Evolutionary conservation across 495 filamentous ascomycete species (phyloP).

Genomic region (Tetracladium setigerum): DNA sequence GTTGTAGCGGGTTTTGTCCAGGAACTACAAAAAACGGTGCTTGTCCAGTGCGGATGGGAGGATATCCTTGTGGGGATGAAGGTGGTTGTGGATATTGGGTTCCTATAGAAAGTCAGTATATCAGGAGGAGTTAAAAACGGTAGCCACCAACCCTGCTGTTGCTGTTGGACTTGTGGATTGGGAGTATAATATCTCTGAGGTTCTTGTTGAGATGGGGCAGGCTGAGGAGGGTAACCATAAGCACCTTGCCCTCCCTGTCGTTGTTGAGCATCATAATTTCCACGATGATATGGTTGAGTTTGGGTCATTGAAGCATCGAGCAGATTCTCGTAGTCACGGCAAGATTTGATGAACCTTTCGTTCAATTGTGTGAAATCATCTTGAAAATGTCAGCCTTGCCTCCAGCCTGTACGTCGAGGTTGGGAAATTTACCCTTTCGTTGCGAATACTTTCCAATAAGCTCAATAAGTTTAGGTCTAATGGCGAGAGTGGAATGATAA

Average conservation of each 20-base stretch:
- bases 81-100: constrained; percentile 24
- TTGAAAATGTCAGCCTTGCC: constrained; percentile 24
- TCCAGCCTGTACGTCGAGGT: background rate
- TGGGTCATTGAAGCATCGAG: constrained; percentile 94
- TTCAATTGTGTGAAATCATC: constrained; percentile 98
- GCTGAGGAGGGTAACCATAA: constrained; percentile 40
- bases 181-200: constrained; percentile 67
- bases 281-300: constrained; percentile 49
- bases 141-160: constrained; percentile 34
- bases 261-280: constrained; percentile 27
- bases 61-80: constrained; percentile 21
- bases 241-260: constrained; percentile 13
- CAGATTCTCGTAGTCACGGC: constrained; percentile 92
- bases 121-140: background rate
- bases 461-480: constrained; percentile 94
- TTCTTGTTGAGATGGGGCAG: constrained; percentile 48
- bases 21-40: constrained; percentile 32
- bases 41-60: constrained; percentile 22
- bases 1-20: constrained; percentile 8
- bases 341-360: constrained; percentile 98
- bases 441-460: constrained; percentile 98
- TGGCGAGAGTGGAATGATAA: constrained; percentile 89
- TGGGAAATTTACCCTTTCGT: constrained; percentile 72
- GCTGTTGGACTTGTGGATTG: constrained; percentile 11
- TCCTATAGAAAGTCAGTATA: constrained; percentile 22